Conservation (phyloP, 257 asterid species). For the Nicotiana knightiana region DNA sequence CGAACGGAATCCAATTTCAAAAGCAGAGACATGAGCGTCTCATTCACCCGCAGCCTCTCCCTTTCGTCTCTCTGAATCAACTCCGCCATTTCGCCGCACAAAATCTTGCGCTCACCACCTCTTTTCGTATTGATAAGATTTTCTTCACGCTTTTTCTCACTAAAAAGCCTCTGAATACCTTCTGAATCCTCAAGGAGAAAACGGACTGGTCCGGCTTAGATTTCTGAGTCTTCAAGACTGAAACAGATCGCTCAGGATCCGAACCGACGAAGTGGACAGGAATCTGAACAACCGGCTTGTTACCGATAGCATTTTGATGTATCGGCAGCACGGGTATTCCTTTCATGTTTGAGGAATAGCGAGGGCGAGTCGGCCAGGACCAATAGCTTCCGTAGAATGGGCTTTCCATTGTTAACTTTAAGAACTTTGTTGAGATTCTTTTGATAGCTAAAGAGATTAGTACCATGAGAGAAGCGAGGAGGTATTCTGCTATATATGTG, state of each 20-base stretch:
- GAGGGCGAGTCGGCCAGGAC: slow-evolving; percentile 22
- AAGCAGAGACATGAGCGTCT: slow-evolving; percentile 63
- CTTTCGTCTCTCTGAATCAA: slow-evolving; percentile 31
- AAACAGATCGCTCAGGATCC: neutral
- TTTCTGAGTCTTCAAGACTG: neutral
- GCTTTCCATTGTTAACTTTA: slow-evolving; percentile 20
- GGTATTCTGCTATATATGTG: neutral
- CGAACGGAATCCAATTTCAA: slow-evolving; percentile 56
- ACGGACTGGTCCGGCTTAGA: slow-evolving; percentile 23
- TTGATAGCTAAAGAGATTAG: neutral
- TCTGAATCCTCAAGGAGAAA: slow-evolving; percentile 66
- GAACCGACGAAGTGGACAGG: slow-evolving; percentile 52
- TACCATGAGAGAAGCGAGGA: neutral
- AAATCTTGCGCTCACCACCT: slow-evolving; percentile 53
- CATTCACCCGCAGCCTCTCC: slow-evolving; percentile 64
- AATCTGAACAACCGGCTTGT: slow-evolving; percentile 38
- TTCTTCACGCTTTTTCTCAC: slow-evolving; percentile 56
- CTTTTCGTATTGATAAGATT: slow-evolving; percentile 30
- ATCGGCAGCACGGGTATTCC: slow-evolving; percentile 23
- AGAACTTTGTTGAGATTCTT: neutral
- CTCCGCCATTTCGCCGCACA: slow-evolving; percentile 28
- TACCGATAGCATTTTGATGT: slow-evolving; percentile 13
- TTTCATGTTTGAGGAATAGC: slow-evolving; percentile 1
- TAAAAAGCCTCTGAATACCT: slow-evolving; percentile 60
- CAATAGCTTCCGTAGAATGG: slow-evolving; percentile 36